Evolutionary conservation across 2,329 filamentous ascomycete genomes (phyloP).

Genomic region (Karstenula rhodostoma): DNA sequence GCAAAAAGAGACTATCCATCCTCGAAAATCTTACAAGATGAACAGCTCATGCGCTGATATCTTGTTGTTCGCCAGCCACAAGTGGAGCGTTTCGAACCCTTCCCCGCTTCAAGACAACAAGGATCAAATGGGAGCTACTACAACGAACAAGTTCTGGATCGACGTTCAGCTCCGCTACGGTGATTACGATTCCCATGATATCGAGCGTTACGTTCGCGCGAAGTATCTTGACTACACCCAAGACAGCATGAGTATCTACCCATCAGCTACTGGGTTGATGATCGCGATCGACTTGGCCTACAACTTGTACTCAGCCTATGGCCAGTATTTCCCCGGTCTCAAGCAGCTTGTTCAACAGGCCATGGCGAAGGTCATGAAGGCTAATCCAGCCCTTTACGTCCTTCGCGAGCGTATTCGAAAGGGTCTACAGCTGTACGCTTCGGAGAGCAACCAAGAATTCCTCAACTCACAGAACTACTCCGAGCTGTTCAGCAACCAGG

Average conservation of each 20-base stretch:
- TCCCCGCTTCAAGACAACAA: conserved; percentile 96
- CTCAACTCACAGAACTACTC: conserved; percentile 99
- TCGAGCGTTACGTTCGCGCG: conserved; percentile 94
- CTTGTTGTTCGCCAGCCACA: conserved; percentile 94
- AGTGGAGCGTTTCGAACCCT: conserved; percentile 96
- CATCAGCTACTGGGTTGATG: conserved; percentile 95
- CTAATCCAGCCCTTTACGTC: conserved; percentile 95
- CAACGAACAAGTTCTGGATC: conserved; percentile 99
- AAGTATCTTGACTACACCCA: conserved; percentile 99
- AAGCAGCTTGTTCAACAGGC: conserved; percentile 96
- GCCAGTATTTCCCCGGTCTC: conserved; percentile 97
- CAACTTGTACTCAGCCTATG: conserved; percentile 97
- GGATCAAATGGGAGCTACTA: conserved; percentile 90
- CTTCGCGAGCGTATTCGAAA: conserved; percentile 97
- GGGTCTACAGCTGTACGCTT: conserved; percentile 96
- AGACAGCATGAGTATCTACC: conserved; percentile 98
- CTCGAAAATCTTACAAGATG: conserved; percentile 99
- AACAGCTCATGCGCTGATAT: conserved; percentile 99
- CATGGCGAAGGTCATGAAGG: conserved; percentile 99
- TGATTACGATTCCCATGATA: conserved; percentile 98
- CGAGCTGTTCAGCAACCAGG: conserved; percentile 98
- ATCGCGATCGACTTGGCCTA: conserved; percentile 97
- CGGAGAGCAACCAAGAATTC: conserved; percentile 99
- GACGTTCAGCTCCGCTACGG: conserved; percentile 96
- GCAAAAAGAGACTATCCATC: conserved; percentile 98